Conservation (phyloP, 306 rosid species). For the Astragalus glycyphyllos region DNA sequence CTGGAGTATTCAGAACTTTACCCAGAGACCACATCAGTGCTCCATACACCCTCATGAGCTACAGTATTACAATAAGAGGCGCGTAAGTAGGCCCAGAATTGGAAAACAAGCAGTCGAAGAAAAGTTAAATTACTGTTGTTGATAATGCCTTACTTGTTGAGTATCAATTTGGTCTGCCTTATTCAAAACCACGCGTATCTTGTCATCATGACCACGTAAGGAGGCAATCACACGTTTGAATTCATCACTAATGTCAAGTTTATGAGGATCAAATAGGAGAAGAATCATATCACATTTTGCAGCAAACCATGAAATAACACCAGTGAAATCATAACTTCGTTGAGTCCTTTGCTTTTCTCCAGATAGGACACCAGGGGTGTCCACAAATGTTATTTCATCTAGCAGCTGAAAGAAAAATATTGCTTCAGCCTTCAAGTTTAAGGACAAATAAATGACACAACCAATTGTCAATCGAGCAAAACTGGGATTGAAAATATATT, state of each 20-base stretch:
- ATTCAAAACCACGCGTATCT: slow-evolving; percentile 93
- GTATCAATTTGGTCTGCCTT: slow-evolving; percentile 99
- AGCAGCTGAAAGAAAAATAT: slow-evolving; percentile 62
- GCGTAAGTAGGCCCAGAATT: slow-evolving; percentile 1
- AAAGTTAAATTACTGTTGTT: not conserved
- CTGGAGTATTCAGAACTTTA: slow-evolving; percentile 88
- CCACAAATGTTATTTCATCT: slow-evolving; percentile 87
- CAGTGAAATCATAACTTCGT: slow-evolving; percentile 93
- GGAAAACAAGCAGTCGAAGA: slow-evolving; percentile 7
- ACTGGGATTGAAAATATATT: slow-evolving; percentile 21
- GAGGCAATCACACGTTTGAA: slow-evolving; percentile 84
- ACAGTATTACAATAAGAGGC: slow-evolving; percentile 2
- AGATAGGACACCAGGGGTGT: slow-evolving; percentile 96
- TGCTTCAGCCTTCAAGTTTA: slow-evolving; percentile 19
- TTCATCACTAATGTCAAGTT: slow-evolving; percentile 93
- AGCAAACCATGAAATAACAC: slow-evolving; percentile 97
- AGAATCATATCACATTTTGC: slow-evolving; percentile 95
- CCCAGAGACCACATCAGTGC: slow-evolving; percentile 99
- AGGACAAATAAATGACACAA: slow-evolving; percentile 15
- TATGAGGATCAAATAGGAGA: slow-evolving; percentile 92
- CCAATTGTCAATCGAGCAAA: slow-evolving; percentile 1
- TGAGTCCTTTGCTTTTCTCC: slow-evolving; percentile 98
- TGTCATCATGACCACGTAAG: slow-evolving; percentile 87
- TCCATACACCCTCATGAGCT: slow-evolving; percentile 99
- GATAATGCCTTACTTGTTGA: slow-evolving; percentile 72